Evolutionary conservation across 768 basidiomycete species (phyloP).

Genomic region (Lentinula edodes): DNA sequence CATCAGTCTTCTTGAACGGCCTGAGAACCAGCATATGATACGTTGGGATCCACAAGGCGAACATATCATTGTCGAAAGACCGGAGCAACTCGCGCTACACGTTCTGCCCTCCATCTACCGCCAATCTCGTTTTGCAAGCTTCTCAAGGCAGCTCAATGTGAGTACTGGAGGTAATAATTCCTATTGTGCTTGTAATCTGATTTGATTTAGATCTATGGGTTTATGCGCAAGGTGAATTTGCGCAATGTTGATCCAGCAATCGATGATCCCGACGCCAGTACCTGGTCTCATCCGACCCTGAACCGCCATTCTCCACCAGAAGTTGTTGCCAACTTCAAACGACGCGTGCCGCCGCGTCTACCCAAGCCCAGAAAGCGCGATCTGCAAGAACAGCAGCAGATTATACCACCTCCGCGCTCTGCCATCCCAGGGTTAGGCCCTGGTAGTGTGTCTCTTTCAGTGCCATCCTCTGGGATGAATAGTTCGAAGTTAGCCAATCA

Average conservation of each 20-base stretch:
- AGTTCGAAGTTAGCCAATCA: constrained; percentile 36
- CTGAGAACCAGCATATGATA: constrained; percentile 95
- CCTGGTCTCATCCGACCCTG: constrained; percentile 93
- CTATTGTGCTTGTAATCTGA: constrained; percentile 20
- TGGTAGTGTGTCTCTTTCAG: constrained; percentile 48
- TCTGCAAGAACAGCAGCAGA: constrained; percentile 56
- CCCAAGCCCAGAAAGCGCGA: constrained; percentile 85
- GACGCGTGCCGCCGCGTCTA: constrained; percentile 88
- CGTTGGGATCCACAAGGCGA: constrained; percentile 93
- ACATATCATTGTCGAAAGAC: constrained; percentile 92
- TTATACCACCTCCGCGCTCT: constrained; percentile 67
- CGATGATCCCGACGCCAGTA: constrained; percentile 93
- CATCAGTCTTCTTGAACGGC: constrained; percentile 78
- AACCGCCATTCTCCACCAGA: constrained; percentile 87
- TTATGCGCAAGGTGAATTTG: constrained; percentile 96
- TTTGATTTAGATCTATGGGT: constrained; percentile 82
- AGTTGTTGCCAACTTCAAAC: constrained; percentile 91
- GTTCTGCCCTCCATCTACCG: constrained; percentile 92
- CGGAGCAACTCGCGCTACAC: constrained; percentile 89
- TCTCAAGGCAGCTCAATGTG: constrained; percentile 96
- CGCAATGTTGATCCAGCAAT: constrained; percentile 94
- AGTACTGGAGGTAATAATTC: constrained; percentile 28
- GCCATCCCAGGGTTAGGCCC: constrained; percentile 56
- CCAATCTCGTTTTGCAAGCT: constrained; percentile 95
- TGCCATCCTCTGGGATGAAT: constrained; percentile 44